Conservation (phyloP, 225 moss, liverwort and hornwort species). For the Thuidium tamariscinum region DNA sequence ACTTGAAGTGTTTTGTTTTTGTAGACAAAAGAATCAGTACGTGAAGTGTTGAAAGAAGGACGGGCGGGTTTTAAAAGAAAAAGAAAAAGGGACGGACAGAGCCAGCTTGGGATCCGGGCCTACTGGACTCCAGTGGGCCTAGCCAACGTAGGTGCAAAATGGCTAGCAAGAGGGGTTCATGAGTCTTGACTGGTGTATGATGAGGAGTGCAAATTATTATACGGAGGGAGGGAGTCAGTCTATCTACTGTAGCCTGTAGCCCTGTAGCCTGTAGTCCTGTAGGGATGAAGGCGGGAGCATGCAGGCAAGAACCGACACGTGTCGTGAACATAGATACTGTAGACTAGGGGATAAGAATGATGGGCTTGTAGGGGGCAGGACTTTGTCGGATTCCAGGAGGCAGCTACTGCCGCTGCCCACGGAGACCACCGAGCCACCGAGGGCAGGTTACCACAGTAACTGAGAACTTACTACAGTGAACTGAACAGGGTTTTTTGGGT, state of each 20-base stretch:
- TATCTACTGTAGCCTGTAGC: no score
- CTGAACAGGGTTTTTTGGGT: no score
- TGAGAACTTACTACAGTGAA: no score
- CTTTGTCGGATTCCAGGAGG: not conserved
- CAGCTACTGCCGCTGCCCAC: not conserved
- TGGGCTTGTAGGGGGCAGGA: not conserved
- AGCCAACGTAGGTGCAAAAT: not conserved
- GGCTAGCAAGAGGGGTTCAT: not conserved
- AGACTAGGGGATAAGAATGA: not conserved
- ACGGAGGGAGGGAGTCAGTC: no score
- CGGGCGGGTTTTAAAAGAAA: no score
- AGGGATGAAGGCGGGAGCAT: not conserved
- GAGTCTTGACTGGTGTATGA: not conserved
- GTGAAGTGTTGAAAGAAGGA: no score
- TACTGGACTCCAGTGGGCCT: no score
- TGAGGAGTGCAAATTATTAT: not conserved
- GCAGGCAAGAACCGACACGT: not conserved
- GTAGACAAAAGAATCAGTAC: no score
- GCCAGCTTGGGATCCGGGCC: not conserved
- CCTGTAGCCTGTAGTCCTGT: no score
- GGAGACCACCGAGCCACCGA: not conserved
- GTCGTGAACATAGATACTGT: not conserved
- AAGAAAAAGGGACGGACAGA: no score
- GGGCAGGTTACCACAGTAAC: no score
- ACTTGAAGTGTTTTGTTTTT: no score